Conservation (phyloP, 352 stramenopile genomes). For the Bremia lactucae region DNA sequence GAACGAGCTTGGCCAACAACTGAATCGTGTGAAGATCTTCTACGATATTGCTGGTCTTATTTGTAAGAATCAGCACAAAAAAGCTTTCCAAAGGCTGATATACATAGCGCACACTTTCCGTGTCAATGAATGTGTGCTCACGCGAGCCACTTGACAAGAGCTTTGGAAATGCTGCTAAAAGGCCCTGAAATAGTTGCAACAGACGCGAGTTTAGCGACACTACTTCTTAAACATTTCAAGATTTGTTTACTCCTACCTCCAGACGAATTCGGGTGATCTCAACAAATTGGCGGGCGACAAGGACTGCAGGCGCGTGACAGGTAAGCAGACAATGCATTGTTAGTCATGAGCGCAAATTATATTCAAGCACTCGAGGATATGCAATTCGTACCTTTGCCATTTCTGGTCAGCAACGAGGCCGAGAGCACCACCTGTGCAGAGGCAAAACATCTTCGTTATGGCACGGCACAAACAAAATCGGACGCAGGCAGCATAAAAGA, state of each 20-base stretch:
- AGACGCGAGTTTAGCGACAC: too few relatives aligned
- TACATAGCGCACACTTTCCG: conserved; percentile 96
- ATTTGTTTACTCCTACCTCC: conserved; percentile 84
- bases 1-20: conserved; percentile 94
- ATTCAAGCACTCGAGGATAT: background rate
- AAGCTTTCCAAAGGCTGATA: conserved; percentile 98
- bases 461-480: background rate
- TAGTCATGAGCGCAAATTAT: too few relatives aligned
- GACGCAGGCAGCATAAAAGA: too few relatives aligned
- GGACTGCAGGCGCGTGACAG: conserved; percentile 55
- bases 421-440: conserved; percentile 89
- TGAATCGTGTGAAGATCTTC: conserved; percentile 98
- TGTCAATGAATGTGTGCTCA: conserved; percentile 99
- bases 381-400: conserved; percentile 82
- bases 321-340: too few relatives aligned
- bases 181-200: conserved; percentile 52
- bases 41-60: conserved; percentile 99
- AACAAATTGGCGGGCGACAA: conserved; percentile 97
- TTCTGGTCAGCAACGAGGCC: conserved; percentile 89
- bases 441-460: conserved; percentile 10
- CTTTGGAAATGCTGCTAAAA: conserved; percentile 98
- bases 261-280: conserved; percentile 98
- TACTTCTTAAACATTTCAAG: too few relatives aligned
- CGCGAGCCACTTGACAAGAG: conserved; percentile 88
- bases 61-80: conserved; percentile 98